These are phyloP conservation scores for Ophiocordyceps camponoti-floridani DNA, from an alignment of 2,329 filamentous ascomycete genomes.

Conservation along the genomic window DNA sequence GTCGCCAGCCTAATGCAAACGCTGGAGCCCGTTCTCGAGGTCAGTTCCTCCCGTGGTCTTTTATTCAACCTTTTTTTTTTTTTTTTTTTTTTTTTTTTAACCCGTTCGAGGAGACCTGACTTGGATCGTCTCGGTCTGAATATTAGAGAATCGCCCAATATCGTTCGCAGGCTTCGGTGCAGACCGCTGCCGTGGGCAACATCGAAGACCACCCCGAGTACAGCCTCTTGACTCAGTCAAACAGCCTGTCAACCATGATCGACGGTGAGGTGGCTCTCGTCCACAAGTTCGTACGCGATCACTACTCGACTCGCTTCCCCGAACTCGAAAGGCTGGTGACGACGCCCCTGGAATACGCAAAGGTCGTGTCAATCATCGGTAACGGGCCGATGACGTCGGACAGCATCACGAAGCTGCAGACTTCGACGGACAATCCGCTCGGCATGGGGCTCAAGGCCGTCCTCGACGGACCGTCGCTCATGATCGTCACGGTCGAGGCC, in stretches of 20 bases:
- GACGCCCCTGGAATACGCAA: slow-evolving; percentile 87
- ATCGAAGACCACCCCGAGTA: slow-evolving; percentile 90
- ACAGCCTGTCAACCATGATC: slow-evolving; percentile 78
- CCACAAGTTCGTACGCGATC: slow-evolving; percentile 91
- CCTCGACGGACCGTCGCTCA: slow-evolving; percentile 74
- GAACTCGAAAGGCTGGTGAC: slow-evolving; percentile 81
- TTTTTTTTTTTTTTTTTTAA: slow-evolving; percentile 43
- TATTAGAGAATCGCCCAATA: slow-evolving; percentile 62
- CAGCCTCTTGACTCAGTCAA: slow-evolving; percentile 72
- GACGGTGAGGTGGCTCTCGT: slow-evolving; percentile 84
- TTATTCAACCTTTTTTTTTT: slow-evolving; percentile 6
- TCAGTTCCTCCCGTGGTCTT: slow-evolving; percentile 30
- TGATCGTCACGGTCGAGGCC: slow-evolving; percentile 91
- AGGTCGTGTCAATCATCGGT: slow-evolving; percentile 80
- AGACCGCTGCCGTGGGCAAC: slow-evolving; percentile 53
- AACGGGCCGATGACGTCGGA: slow-evolving; percentile 75
- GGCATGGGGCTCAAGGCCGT: slow-evolving; percentile 60
- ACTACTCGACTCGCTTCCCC: slow-evolving; percentile 86
- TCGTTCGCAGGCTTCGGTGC: slow-evolving; percentile 49
- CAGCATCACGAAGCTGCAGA: slow-evolving; percentile 64
- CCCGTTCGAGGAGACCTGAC: slow-evolving; percentile 64
- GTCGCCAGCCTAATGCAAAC: slow-evolving; percentile 69
- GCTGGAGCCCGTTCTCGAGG: slow-evolving; percentile 64
- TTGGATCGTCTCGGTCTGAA: slow-evolving; percentile 26
- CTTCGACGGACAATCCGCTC: slow-evolving; percentile 61